phyloP scores from a whole-genome alignment of 768 basidiomycete genomes.

The Suillus clintonianus region DNA sequence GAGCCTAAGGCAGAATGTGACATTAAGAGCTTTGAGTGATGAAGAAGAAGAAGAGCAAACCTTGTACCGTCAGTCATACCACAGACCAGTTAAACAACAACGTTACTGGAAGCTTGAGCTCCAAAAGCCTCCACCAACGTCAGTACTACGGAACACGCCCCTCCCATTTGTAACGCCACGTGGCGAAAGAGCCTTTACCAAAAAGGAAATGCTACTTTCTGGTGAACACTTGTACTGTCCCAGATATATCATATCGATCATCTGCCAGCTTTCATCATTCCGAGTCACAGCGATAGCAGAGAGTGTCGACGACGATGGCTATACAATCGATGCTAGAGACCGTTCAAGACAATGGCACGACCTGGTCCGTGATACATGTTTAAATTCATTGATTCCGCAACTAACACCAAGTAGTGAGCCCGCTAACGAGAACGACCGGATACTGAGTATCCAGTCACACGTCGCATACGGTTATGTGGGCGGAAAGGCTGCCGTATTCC shows the following conservation, averaged over 20 bases:
- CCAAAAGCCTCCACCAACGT: neutral
- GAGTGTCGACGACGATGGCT: neutral
- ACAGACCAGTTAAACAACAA: neutral
- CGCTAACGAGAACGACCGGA: constrained; percentile 42
- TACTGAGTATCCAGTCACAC: constrained; percentile 92
- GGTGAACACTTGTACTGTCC: neutral
- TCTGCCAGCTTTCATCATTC: too few species aligned
- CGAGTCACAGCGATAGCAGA: neutral
- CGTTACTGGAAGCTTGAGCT: neutral
- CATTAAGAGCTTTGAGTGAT: neutral
- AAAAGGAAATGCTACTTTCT: neutral
- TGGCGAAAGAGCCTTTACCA: neutral
- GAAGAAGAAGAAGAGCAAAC: constrained; percentile 27
- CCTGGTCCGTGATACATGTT: neutral
- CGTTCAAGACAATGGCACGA: neutral
- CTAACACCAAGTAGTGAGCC: neutral
- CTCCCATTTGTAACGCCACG: constrained; percentile 5
- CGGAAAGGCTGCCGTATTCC: constrained; percentile 76
- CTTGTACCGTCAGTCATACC: constrained; percentile 63
- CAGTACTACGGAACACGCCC: neutral
- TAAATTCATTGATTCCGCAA: neutral
- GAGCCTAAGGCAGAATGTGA: constrained; percentile 47
- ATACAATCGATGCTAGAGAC: neutral
- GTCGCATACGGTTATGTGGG: constrained; percentile 95
- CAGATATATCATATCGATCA: neutral